Evolutionary conservation across 1,139 yeast genomes (phyloP), one percentile per base, ranked within the genome.

Genomic region (Debaryomyces fabryi): DNA sequence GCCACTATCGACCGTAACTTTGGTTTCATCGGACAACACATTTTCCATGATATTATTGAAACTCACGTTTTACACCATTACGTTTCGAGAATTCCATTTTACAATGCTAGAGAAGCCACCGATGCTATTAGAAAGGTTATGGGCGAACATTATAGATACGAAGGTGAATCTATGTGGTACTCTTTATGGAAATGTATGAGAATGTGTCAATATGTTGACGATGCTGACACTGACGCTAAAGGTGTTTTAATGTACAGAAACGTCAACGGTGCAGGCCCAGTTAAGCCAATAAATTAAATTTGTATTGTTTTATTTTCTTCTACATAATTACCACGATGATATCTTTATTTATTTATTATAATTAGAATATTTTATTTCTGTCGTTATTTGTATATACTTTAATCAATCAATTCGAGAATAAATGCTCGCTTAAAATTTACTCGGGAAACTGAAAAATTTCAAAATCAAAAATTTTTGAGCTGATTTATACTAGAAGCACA

Each of bases 41-140:
- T 88, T 58, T 86, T 88, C 82, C 96, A 88, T 68, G 96, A 88
- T 64, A 88, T 88, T 61, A 87, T 88, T 60, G 96, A 89, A 76
- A 88, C 96, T 49, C 96, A 88, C 63, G 96, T 88, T 46, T 79
- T 86, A 62, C 96, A 88, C 71, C 96, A 88, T 70, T 88, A 82
- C 67, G 86, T 86, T 49, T 85, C 92, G 9, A 79, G 96, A 69
- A 87, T 88, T 56, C 96, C 96, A 47, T 88, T 88, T 72, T 88
- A 88, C 77, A 83, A 88, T 58, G 96, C 88, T 38, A 82, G 93
- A 69, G 84, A 83, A 64, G 96, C 93, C 42, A 79, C 88, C 47
- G 86, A 73, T 47, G 93, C 90, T 38, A 85, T 88, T 65, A 82
- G 79, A 71, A 82, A 85, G 70, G 95, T 88, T 50, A 82, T 89